A percentile compares a stretch with the other conserved stretches of the same genome.
These are phyloP conservation scores for Vitellaria paradoxa DNA, from an alignment of 179 eudicot species.

Conservation along the genomic window DNA sequence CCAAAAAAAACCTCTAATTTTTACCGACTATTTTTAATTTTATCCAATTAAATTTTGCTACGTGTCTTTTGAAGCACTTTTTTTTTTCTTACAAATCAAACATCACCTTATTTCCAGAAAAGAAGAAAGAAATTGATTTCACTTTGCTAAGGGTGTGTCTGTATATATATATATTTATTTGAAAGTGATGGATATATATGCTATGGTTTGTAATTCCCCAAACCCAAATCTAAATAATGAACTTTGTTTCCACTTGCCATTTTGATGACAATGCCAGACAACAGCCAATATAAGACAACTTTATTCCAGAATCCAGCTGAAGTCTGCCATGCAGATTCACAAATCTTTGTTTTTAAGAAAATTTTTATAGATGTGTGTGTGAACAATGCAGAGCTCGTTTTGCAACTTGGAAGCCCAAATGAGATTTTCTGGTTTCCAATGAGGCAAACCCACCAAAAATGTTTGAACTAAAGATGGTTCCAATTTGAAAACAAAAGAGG, in stretches of 20 bases:
- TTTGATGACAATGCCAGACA: neutral
- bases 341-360: too few relatives aligned
- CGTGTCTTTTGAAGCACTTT: too few relatives aligned
- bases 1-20: too few relatives aligned
- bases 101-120: neutral
- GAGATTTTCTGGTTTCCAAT: conserved; percentile 30
- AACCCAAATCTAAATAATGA: neutral
- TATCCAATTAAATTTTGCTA: too few relatives aligned
- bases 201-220: too few relatives aligned
- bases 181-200: too few relatives aligned
- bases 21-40: too few relatives aligned
- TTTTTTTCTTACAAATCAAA: too few relatives aligned
- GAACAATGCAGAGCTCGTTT: neutral
- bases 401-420: conserved; percentile 5
- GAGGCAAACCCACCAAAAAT: conserved; percentile 26
- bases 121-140: neutral
- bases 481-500: neutral
- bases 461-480: conserved; percentile 17
- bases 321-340: too few relatives aligned
- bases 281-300: neutral
- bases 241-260: neutral
- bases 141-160: neutral
- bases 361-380: too few relatives aligned
- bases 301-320: neutral
- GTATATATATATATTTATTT: too few relatives aligned